phyloP scores from a whole-genome alignment of 225 moss, liverwort and hornwort genomes.

The Climacium dendroides region DNA sequence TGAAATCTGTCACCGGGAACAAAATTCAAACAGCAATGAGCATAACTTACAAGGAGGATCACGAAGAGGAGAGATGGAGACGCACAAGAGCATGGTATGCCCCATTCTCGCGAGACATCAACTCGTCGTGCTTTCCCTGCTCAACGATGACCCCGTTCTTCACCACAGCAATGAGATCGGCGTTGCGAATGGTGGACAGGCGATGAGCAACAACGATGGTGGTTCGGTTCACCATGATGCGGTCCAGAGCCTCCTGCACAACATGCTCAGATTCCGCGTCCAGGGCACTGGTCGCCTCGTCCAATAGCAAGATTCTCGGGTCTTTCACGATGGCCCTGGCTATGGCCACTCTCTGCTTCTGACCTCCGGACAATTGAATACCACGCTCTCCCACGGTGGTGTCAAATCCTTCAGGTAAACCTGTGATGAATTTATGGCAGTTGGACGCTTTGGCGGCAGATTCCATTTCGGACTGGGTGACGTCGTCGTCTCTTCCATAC shows the following conservation, averaged over 20 bases:
- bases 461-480: slow-evolving; percentile 40
- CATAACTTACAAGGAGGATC: background rate
- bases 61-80: slow-evolving; percentile 44
- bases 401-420: slow-evolving; percentile 53
- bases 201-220: slow-evolving; percentile 75
- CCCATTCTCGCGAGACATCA: slow-evolving; percentile 41
- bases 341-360: slow-evolving; percentile 79
- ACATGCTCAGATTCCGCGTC: slow-evolving; percentile 81
- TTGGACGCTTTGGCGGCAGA: slow-evolving; percentile 64
- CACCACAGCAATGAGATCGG: slow-evolving; percentile 69
- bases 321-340: slow-evolving; percentile 75
- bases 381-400: slow-evolving; percentile 77
- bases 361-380: slow-evolving; percentile 66
- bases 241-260: slow-evolving; percentile 77
- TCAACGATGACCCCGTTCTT: slow-evolving; percentile 64
- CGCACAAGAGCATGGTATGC: slow-evolving; percentile 67
- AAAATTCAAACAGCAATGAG: background rate
- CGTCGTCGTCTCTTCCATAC: slow-evolving; percentile 55
- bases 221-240: slow-evolving; percentile 65
- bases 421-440: slow-evolving; percentile 52
- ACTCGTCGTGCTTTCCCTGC: slow-evolving; percentile 61
- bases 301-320: slow-evolving; percentile 53
- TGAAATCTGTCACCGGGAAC: background rate
- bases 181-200: slow-evolving; percentile 69
- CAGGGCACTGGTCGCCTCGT: slow-evolving; percentile 75